A percentile compares a stretch with the other conserved stretches of the same genome.
These are phyloP conservation scores for Aspergillus brunneoviolaceus DNA, from an alignment of 2,329 filamentous ascomycete species.

Conservation along the genomic window DNA sequence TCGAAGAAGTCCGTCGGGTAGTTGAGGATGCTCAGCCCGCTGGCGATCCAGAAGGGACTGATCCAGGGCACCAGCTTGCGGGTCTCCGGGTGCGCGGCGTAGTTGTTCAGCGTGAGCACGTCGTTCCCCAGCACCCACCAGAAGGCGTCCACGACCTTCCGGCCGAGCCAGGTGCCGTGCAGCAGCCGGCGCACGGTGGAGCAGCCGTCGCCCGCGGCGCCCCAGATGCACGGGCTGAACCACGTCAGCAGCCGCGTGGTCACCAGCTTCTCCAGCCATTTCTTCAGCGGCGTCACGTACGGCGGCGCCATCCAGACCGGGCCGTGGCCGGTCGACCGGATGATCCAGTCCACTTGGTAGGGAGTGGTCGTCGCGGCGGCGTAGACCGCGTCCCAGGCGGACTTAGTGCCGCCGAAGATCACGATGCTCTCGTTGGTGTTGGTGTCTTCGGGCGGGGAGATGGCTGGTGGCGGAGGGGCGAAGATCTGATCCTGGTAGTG, in stretches of 20 bases:
- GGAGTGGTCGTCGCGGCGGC: constrained; percentile 55
- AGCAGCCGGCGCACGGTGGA: constrained; percentile 45
- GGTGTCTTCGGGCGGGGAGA: too few species aligned
- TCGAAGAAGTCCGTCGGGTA: constrained; percentile 59
- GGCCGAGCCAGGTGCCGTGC: constrained; percentile 54
- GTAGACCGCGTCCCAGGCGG: constrained; percentile 63
- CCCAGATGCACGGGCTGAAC: constrained; percentile 75
- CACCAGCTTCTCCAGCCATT: constrained; percentile 66
- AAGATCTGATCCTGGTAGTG: constrained; percentile 31
- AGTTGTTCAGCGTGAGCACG: constrained; percentile 48
- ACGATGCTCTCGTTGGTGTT: constrained; percentile 33
- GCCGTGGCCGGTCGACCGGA: constrained; percentile 43
- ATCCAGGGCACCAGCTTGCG: constrained; percentile 49
- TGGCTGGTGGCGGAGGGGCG: constrained; percentile 20
- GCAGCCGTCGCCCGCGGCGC: constrained; percentile 58
- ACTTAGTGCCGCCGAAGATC: constrained; percentile 62
- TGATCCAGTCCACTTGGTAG: constrained; percentile 44
- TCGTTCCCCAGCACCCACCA: constrained; percentile 55
- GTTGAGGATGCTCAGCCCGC: constrained; percentile 60
- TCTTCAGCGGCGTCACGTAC: constrained; percentile 67
- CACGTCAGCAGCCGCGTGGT: constrained; percentile 68
- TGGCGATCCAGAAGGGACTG: constrained; percentile 54
- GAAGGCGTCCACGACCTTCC: constrained; percentile 51
- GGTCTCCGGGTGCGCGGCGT: constrained; percentile 46
- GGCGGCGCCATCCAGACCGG: constrained; percentile 44